Conservation (phyloP, 768 basidiomycete species). For the Suillus ampliporus region DNA sequence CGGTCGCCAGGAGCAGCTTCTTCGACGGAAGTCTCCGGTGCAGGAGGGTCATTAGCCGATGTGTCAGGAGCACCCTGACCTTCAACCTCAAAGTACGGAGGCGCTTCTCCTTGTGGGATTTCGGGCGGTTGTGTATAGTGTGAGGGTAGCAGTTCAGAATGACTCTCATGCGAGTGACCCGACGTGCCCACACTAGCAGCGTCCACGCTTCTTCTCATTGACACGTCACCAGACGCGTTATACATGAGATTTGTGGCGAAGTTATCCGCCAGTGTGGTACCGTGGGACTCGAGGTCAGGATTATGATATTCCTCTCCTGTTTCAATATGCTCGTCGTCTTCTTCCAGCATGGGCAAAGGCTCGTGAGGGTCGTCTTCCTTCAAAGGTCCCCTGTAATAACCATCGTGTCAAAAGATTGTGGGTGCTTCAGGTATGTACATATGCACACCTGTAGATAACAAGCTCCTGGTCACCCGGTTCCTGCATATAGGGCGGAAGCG, state of each 20-base stretch:
- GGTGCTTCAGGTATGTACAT: background rate
- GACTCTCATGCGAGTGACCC: slow-evolving; percentile 25
- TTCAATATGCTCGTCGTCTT: slow-evolving; percentile 28
- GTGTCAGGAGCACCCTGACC: slow-evolving; percentile 20
- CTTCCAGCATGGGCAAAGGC: slow-evolving; percentile 23
- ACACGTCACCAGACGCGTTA: slow-evolving; percentile 5
- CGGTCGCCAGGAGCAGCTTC: slow-evolving; percentile 23
- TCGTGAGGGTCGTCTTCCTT: slow-evolving; percentile 30
- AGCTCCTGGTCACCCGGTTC: slow-evolving; percentile 85
- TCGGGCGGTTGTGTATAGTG: slow-evolving; percentile 16
- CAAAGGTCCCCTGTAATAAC: slow-evolving; percentile 29
- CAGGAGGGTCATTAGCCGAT: slow-evolving; percentile 24
- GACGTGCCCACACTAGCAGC: slow-evolving; percentile 24
- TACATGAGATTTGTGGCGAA: slow-evolving; percentile 31
- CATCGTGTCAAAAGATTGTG: background rate
- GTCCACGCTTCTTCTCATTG: slow-evolving; percentile 22
- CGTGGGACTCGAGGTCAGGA: slow-evolving; percentile 30
- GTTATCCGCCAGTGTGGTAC: slow-evolving; percentile 25
- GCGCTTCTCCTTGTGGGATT: slow-evolving; percentile 65
- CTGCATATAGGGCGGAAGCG: slow-evolving; percentile 80
- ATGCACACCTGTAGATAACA: slow-evolving; percentile 60
- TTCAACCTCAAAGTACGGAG: slow-evolving; percentile 68
- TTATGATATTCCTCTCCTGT: slow-evolving; percentile 18
- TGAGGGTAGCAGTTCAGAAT: slow-evolving; percentile 23
- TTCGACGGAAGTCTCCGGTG: background rate